Evolutionary conservation across 2,329 filamentous ascomycete species (phyloP), one percentile per base, ranked within the genome.

Genomic region (Alternaria sp.): DNA sequence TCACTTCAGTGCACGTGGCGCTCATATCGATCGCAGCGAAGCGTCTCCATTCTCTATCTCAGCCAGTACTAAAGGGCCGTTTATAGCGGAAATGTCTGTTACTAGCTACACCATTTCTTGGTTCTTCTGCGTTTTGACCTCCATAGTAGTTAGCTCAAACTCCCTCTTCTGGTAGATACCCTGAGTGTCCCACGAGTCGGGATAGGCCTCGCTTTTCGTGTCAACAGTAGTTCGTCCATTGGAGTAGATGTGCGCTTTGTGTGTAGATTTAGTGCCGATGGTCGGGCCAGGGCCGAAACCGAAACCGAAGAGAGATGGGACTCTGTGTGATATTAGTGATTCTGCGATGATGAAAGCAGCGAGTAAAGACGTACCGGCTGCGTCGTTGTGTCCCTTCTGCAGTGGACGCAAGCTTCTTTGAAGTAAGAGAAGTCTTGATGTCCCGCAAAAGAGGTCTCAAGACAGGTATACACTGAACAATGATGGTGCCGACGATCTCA

Each of bases 401-500:
- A 30, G 59, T 55, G 2, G 72, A 75, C 4, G 64, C 61, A 47
- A 78, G 34, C 57, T 69, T 72, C 46, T 68, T 76, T 4, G 77
- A 80, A 3, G 76, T 77, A 28, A 82, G 57, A 0, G 79, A 77
- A 1, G 76, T 78, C 57, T 78, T 75, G 8, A 81, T 71, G 32
- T 82, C 79, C 43, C 78, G 76, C 41, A 86, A 62, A 20, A 86
- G 78, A 0, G 83, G 82, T 9, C 84, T 80, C 7, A 86, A 67
- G 16, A 86, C 81, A 2, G 84, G 84, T 3, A 86, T 81, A 60
- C 82, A 86, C 64, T 85, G 84, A 4, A 85, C 84, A 43, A 86
- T 85, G 63, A 86, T 84, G 26, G 84, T 86, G 54, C 84, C 83
- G 8, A 82, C 79, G 54, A 85, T 77, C 70, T 86, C 84, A 16